These are phyloP conservation scores for Apiospora koreana DNA, from an alignment of 2,329 filamentous ascomycete genomes.

Conservation along the genomic window DNA sequence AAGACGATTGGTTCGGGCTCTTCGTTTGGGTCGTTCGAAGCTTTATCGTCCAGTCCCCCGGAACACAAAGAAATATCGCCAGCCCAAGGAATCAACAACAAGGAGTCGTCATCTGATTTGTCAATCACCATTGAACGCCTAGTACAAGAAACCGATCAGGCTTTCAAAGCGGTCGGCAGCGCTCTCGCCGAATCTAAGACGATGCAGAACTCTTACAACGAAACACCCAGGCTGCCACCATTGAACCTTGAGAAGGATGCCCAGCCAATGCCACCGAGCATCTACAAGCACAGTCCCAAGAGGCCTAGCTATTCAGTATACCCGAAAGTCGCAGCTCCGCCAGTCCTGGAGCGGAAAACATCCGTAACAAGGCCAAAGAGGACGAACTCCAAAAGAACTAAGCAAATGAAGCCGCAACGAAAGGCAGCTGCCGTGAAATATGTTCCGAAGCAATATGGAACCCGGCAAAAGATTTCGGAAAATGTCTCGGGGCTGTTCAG, in stretches of 20 bases:
- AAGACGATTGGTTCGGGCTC: slow-evolving; percentile 21
- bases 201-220: slow-evolving; percentile 27
- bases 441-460: slow-evolving; percentile 28
- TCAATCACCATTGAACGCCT: slow-evolving; percentile 45
- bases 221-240: slow-evolving; percentile 30
- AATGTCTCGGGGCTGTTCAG: slow-evolving; percentile 60
- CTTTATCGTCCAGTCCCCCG: slow-evolving; percentile 28
- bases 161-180: slow-evolving; percentile 47
- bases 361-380: slow-evolving; percentile 40
- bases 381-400: slow-evolving; percentile 42
- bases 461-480: slow-evolving; percentile 56
- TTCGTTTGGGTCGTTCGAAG: slow-evolving; percentile 30
- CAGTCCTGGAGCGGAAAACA: slow-evolving; percentile 27
- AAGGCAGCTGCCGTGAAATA: slow-evolving; percentile 27
- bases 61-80: slow-evolving; percentile 24
- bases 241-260: slow-evolving; percentile 15
- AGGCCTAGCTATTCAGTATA: slow-evolving; percentile 23
- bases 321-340: slow-evolving; percentile 22
- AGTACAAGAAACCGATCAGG: slow-evolving; percentile 51
- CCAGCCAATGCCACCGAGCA: not conserved
- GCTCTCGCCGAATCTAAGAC: slow-evolving; percentile 41
- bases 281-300: slow-evolving; percentile 5
- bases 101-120: slow-evolving; percentile 28
- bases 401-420: slow-evolving; percentile 29
- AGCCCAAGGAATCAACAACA: slow-evolving; percentile 19